These are phyloP conservation scores for Luvunga scandens DNA, from an alignment of 345 rosid species.

Conservation along the genomic window DNA sequence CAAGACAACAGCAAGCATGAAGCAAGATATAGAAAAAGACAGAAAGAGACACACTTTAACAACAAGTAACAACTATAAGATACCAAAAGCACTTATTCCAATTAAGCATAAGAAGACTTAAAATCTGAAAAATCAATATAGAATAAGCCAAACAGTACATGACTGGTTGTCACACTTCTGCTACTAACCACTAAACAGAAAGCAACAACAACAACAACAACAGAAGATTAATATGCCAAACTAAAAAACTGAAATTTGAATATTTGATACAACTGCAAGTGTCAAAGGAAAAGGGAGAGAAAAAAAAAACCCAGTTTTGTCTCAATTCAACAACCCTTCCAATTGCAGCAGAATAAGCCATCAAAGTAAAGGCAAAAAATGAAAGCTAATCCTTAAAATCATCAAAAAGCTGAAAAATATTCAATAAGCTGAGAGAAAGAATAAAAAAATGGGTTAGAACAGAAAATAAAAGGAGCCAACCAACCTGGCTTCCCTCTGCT, in stretches of 20 bases:
- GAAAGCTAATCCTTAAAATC: constrained; percentile 14
- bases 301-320: constrained; percentile 30
- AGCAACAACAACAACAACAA: not conserved
- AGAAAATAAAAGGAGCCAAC: constrained; percentile 11
- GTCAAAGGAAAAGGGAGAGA: constrained; percentile 12
- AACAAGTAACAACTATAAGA: constrained; percentile 21
- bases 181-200: constrained; percentile 26
- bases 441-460: not conserved
- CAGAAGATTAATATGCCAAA: not conserved
- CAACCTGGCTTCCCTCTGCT: constrained; percentile 21
- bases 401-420: constrained; percentile 11
- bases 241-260: constrained; percentile 9
- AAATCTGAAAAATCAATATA: constrained; percentile 7
- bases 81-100: constrained; percentile 11
- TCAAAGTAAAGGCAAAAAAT: not conserved
- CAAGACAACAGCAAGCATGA: not conserved
- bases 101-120: constrained; percentile 23
- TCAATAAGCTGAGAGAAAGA: not conserved
- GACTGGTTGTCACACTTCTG: constrained; percentile 23
- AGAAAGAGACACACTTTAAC: constrained; percentile 9
- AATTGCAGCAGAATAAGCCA: not conserved
- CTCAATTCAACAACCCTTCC: constrained; percentile 39
- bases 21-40: not conserved
- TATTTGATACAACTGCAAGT: constrained; percentile 11
- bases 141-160: constrained; percentile 26